Base-by-base conservation (phyloP, 768 basidiomycete species). In the Mycena rebaudengoi region DNA sequence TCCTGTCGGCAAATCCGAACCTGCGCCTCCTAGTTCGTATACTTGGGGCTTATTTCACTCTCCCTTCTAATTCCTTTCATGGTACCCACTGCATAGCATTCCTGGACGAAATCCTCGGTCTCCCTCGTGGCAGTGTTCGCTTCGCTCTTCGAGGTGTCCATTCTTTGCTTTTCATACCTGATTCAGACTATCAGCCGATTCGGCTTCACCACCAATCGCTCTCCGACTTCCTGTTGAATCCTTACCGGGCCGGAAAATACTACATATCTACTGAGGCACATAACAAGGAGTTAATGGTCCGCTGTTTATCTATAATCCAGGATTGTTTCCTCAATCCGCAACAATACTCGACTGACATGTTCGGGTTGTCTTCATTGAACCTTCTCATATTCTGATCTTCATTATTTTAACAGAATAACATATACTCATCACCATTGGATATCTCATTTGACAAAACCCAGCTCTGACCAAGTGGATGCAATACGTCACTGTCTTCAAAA, bases 1-100 rank as follows among this genome's bases (percentile, higher is more conserved):
- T 71, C 69, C 46, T 59, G n/a, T n/a, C n/a, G n/a, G n/a, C n/a
- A n/a, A 50, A 50, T 7, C 4, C 4, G 4, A 30, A 49, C 16
- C 10, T 30, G 4, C 21, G 29, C 5, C 46, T 49, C 16, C 7
- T 49, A n/a, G 12, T 49, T 3, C 46, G 46, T 30, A 49, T 49
- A 16, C 13, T 49, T 18, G 46, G 46, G 18, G 46, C 29, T 8
- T 49, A 16, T n/a, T 49, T n/a, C n/a, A n/a, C n/a, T n/a, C n/a
- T n/a, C n/a, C n/a, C n/a, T 48, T 30, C 18, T 18, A 20, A 30
- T 23, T 29, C 46, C 46, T 6, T 13, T 29, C 2, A 10, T 6
- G 2, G 12, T 8, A 48, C 46, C 18, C 28, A 18, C 35, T 50
- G n/a, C 14, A 33, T 50, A 4, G 11, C 8, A 5, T 50, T 50